Conservation (phyloP, 2,329 filamentous ascomycete genomes). For the Tolypocladium inflatum region DNA sequence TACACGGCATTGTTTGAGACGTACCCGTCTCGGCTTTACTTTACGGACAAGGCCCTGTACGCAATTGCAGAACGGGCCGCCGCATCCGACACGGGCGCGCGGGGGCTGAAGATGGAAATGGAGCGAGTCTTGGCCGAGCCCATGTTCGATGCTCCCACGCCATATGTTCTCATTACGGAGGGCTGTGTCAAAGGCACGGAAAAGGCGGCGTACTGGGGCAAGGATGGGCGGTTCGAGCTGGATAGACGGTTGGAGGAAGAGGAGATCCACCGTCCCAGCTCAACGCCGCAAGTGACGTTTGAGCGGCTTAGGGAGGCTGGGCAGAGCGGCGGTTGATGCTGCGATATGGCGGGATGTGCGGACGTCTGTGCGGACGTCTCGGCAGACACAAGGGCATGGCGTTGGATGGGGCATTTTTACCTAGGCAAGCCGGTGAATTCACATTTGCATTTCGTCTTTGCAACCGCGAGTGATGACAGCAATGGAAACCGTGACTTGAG, state of each 20-base stretch:
- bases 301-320: conserved; percentile 36
- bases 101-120: conserved; percentile 72
- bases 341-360: conserved; percentile 3
- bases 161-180: conserved; percentile 67
- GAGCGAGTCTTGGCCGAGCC: conserved; percentile 69
- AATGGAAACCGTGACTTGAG: conserved; percentile 21
- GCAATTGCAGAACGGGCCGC: conserved; percentile 65
- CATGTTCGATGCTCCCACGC: conserved; percentile 72
- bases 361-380: background rate
- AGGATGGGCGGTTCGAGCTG: conserved; percentile 60
- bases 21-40: conserved; percentile 69
- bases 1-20: conserved; percentile 81
- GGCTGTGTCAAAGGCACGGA: conserved; percentile 54
- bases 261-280: conserved; percentile 24
- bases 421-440: conserved; percentile 5
- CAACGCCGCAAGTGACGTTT: conserved; percentile 18
- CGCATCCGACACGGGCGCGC: conserved; percentile 60
- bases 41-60: conserved; percentile 73
- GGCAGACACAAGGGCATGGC: background rate
- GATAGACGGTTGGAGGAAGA: conserved; percentile 60
- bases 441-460: conserved; percentile 5
- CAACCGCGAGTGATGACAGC: conserved; percentile 9
- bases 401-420: background rate
- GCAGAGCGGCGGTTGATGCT: conserved; percentile 33
- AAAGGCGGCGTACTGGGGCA: conserved; percentile 54